Evolutionary conservation across 768 basidiomycete genomes (phyloP), one percentile per base, ranked within the genome.

Genomic region (Dacryopinax spathularia): DNA sequence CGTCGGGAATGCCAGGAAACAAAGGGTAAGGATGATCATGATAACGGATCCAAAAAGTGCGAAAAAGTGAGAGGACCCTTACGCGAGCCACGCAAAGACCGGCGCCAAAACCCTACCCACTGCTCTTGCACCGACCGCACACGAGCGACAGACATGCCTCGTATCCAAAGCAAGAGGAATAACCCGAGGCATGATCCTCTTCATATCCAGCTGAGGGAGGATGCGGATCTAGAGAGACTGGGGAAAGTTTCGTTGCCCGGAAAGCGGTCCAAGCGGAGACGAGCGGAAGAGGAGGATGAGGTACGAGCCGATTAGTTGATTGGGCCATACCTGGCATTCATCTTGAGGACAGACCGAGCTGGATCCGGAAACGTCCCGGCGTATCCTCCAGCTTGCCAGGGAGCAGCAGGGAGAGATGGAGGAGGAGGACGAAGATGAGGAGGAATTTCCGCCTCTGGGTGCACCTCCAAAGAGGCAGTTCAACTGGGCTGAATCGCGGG

Each of bases 321-420:
- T 31, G 44, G 20, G 59, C 39, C 44, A 27, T 27, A 33, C 18
- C 29, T 34, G 62, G 43, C 43, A 34, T 62, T 7, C 13, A 13
- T 35, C 1, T 20, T 25, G 22, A 12, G 15, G 60, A 25, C 67
- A 94, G 91, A 78, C 76, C 43, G 82, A 84, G 20, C 73, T 93
- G 65, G 89, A 92, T 71, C 81, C 86, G 1, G 90, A 87, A 74
- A 87, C 86, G 5, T 95, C 92, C 0, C 79, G 81, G 65, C 86
- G 84, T 68, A 96, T 99, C 60, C 87, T 99, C 68, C 88, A 93
- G 72, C 83, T 99, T 63, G 95, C 95, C 16, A 81, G 83, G 71
- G 87, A 89, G 68, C 95, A 99, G 74, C 93, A 97, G 75, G 87
- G 91, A 72, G 93, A 97, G 71, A 74, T 94, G 2, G 84, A 84